Conservation (phyloP, 495 filamentous ascomycete species). For the Polyplosphaeria fusca region DNA sequence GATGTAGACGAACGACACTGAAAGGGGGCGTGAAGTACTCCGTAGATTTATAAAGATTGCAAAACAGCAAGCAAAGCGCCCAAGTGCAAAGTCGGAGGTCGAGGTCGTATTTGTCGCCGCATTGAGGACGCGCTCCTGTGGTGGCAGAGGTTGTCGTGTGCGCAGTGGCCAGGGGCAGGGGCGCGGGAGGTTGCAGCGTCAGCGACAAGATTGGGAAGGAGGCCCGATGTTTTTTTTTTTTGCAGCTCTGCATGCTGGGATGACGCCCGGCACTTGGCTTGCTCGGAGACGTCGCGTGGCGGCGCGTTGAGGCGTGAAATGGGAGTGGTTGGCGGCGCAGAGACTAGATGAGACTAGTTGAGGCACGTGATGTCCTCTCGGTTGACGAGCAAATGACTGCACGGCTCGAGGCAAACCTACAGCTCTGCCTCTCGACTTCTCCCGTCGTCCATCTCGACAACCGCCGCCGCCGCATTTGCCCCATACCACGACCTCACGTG, state of each 20-base stretch:
- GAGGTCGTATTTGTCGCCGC: too few species aligned
- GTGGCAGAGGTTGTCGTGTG: too few species aligned
- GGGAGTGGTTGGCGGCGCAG: not conserved
- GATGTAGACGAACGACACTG: too few species aligned
- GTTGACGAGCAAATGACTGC: not conserved
- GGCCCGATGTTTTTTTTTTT: not conserved
- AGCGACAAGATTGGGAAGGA: not conserved
- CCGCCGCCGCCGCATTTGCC: not conserved
- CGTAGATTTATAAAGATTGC: too few species aligned
- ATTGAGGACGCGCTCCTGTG: too few species aligned
- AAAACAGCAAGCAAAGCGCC: too few species aligned
- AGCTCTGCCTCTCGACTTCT: not conserved
- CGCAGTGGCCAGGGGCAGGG: too few species aligned
- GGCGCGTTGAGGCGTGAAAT: not conserved
- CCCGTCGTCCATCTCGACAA: not conserved
- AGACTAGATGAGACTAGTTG: not conserved
- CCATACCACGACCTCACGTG: slow-evolving; percentile 9
- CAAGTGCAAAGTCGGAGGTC: too few species aligned
- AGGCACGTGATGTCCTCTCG: not conserved
- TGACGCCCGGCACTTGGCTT: not conserved
- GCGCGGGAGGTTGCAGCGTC: too few species aligned
- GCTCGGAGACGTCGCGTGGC: not conserved
- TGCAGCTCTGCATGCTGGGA: not conserved
- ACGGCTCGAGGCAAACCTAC: not conserved
- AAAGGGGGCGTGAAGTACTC: too few species aligned